Evolutionary conservation across 1,284 basidiomycete species (phyloP).

Genomic region (Gomphus sp.): DNA sequence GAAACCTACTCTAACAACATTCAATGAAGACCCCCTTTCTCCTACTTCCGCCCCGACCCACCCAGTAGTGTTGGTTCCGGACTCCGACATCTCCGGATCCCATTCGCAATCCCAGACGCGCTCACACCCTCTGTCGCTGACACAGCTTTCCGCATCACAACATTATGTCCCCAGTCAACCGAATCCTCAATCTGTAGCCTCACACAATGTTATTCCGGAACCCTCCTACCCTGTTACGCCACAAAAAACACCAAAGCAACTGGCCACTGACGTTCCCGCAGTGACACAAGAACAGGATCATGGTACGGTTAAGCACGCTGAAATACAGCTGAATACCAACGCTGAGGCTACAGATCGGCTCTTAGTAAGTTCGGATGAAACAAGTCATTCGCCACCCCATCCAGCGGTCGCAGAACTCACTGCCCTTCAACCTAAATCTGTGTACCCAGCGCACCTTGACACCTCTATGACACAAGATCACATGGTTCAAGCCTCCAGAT

Average conservation of each 20-base stretch:
- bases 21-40: not conserved
- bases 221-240: not conserved
- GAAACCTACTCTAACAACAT: not conserved
- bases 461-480: not conserved
- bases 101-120: not conserved
- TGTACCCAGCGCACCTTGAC: not conserved
- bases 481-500: not conserved
- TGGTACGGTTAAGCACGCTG: not conserved
- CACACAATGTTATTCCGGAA: not conserved
- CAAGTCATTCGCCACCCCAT: not conserved
- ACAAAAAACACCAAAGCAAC: not conserved
- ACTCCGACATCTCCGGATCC: constrained; percentile 9
- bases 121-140: not conserved
- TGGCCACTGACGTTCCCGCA: not conserved
- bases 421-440: not conserved
- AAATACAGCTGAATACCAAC: not conserved
- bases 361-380: not conserved
- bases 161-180: not conserved
- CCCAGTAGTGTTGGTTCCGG: constrained; percentile 2
- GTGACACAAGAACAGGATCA: not conserved
- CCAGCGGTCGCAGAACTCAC: not conserved
- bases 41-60: not conserved
- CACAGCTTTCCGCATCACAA: not conserved
- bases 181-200: not conserved
- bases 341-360: not conserved